Evolutionary conservation across 306 rosid genomes (phyloP).

Genomic region (Aeschynomene evenia): DNA sequence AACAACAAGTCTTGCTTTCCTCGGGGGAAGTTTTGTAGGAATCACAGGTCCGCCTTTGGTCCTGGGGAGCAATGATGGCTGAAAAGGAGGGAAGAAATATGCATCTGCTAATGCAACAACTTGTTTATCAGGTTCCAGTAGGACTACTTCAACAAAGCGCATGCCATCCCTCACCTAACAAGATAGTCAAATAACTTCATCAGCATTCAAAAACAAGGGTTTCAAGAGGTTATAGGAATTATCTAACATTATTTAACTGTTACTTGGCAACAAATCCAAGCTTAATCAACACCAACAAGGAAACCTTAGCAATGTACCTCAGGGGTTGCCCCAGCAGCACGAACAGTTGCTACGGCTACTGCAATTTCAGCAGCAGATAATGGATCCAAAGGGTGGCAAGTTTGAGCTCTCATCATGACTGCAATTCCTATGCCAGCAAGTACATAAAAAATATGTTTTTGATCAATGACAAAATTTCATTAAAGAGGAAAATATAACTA

Average conservation of each 20-base stretch:
- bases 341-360: slow-evolving; percentile 71
- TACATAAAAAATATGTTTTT: neutral
- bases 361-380: slow-evolving; percentile 72
- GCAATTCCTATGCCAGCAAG: slow-evolving; percentile 45
- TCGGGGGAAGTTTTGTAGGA: slow-evolving; percentile 70
- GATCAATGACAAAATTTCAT: neutral
- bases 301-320: slow-evolving; percentile 49
- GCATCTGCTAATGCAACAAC: slow-evolving; percentile 78
- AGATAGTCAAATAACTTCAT: slow-evolving; percentile 16
- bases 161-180: slow-evolving; percentile 69
- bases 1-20: slow-evolving; percentile 66
- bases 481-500: neutral
- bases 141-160: slow-evolving; percentile 73
- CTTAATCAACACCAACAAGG: neutral
- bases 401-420: slow-evolving; percentile 63
- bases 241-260: neutral
- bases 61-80: slow-evolving; percentile 75
- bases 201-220: slow-evolving; percentile 12
- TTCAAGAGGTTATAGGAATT: neutral
- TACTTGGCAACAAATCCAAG: slow-evolving; percentile 14
- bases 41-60: slow-evolving; percentile 67
- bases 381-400: slow-evolving; percentile 76
- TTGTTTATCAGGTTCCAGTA: slow-evolving; percentile 62
- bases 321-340: slow-evolving; percentile 76
- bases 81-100: slow-evolving; percentile 80